Evolutionary conservation across 257 asterid genomes (phyloP), one percentile per base, ranked within the genome.

Genomic region (Plantago ovata): DNA sequence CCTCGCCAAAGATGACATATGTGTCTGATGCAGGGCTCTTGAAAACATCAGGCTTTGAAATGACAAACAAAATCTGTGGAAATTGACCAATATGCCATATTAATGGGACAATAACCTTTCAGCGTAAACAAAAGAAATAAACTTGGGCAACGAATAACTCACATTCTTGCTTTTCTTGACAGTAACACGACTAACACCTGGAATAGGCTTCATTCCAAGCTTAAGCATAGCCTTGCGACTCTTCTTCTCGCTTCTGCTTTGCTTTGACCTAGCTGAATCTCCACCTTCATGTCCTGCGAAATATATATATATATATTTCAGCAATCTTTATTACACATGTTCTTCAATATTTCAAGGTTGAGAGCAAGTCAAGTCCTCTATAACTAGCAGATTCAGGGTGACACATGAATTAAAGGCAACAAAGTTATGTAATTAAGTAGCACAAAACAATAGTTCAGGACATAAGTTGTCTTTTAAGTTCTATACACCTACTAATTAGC

Each of bases 11-110:
- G 57, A 85, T 82, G 14, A 85, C 82, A 3, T 83, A 86, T 1
- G 93, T 83, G 65, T 86, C 95, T 0, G 91, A 84, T 53, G 73
- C 70, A 38, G 95, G 95, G 79, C 88, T 84, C 64, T 87, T 84
- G 65, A 87, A 87, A 49, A 87, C 94, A 41, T 87, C 94, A 0
- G 95, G 94, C 54, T 84, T 86, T 5, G 95, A 84, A 72, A 87
- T 84, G 75, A 73, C 82, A 44, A 85, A 85, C 53, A 85, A 15
- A 56, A 82, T 64, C 94, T 84, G 85, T 40, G 19, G 58, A 39
- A 22, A 57, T 6, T 24, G 40, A 24, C 53, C 15, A 38, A 6
- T 53, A 10, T 19, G 38, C 51, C 40, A 12, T 45, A 39, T 20
- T 20, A 9, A 50, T 11, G 24, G 12, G 40, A 10, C 20, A 53